These are phyloP conservation scores for Saussurea involucrata DNA, from an alignment of 129 eudicot species.

Conservation along the genomic window DNA sequence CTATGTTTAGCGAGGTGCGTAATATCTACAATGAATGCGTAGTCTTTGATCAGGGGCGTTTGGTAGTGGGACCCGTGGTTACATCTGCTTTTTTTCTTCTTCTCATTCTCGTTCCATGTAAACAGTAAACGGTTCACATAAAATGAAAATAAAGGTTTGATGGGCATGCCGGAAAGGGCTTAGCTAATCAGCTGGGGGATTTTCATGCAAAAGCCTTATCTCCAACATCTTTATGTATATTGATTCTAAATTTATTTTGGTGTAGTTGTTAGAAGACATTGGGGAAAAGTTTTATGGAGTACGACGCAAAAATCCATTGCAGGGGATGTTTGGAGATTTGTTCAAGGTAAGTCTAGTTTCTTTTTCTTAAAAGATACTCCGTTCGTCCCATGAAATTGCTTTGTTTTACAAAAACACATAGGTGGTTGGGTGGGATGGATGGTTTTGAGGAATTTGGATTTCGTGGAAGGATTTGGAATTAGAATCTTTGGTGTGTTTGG, in stretches of 20 bases:
- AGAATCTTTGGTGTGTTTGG: too few species aligned
- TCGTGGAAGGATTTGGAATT: too few species aligned
- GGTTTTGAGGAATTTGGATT: too few species aligned
- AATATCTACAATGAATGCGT: neutral
- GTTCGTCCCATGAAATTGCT: neutral
- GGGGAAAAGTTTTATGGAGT: slow-evolving; percentile 88
- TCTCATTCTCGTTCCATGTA: neutral
- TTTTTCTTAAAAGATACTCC: neutral
- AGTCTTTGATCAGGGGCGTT: neutral
- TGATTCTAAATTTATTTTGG: slow-evolving; percentile 10
- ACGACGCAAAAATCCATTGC: slow-evolving; percentile 73
- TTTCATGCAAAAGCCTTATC: too few species aligned
- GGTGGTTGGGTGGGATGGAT: too few species aligned
- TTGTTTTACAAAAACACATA: neutral
- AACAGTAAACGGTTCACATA: neutral
- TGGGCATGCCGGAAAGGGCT: neutral
- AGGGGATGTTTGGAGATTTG: slow-evolving; percentile 89
- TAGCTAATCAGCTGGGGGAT: neutral
- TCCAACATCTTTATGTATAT: neutral
- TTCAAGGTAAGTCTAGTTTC: slow-evolving; percentile 57
- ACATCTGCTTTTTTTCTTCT: neutral
- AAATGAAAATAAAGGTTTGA: neutral
- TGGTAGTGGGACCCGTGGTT: neutral
- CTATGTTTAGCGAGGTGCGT: slow-evolving; percentile 67
- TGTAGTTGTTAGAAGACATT: slow-evolving; percentile 76